Base-by-base conservation (phyloP, 805 yeast species). In the Tetrapisispora fleetii region DNA sequence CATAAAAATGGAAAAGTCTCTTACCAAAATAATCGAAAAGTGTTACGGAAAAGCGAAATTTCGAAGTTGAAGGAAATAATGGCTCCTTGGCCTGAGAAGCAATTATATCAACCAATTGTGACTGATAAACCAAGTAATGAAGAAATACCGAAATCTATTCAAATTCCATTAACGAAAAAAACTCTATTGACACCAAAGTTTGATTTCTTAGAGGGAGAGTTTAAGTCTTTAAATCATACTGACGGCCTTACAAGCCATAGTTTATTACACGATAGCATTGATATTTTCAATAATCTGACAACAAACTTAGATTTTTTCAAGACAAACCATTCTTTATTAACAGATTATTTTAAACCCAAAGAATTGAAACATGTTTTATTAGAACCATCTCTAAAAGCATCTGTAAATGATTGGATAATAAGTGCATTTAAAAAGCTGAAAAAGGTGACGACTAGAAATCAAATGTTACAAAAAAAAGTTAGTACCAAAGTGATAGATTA, bases 351-450 rank as follows among this genome's bases (percentile, higher is more conserved):
- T 46, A 59, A 55, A 43, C 76, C 76, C 0, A 44, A 49, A 14
- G 21, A 48, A 0, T 21, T 66, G 2, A 48, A 58, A 6, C 69
- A 69, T 16, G 59, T 71, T 0, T 46, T 72, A 13, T 37, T 64
- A 11, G 62, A 60, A n/a, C 51, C 55, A 2, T 45, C 48, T 8
- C 19, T 57, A 6, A 60, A 64, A 6, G 32, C 49, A 2, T 14
- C 32, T 0, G 59, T 68, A 7, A 50, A 56, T 14, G 47, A 45
- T 4, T 71, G 75, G 72, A 48, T 72, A 0, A 17, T 41, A 3
- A 53, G 54, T 22, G 64, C 74, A 0, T 69, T 71, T 48, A 52
- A 45, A 10, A 65, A 59, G 24, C 48, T 72, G 37, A 69, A 65
- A 49, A 65, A 53, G 38, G 49, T 53, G 9, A 68, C 71, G 0